phyloP scores from a whole-genome alignment of 306 rosid species.

The Dicorynia guianensis region DNA sequence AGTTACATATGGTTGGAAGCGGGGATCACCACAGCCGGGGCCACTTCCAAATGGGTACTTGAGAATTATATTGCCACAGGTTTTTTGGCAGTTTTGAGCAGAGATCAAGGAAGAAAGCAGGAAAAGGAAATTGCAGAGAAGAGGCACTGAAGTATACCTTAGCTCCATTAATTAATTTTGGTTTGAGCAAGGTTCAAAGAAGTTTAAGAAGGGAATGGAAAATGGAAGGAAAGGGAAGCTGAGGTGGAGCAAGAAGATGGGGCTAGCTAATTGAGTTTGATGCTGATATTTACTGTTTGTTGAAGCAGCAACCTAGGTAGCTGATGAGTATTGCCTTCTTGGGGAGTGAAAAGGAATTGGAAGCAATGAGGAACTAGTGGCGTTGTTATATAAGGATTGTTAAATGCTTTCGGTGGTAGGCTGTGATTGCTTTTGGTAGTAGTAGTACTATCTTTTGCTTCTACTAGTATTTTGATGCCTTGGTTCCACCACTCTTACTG shows the following conservation, averaged over 20 bases:
- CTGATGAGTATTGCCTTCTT: conserved; percentile 26
- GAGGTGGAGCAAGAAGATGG: conserved; percentile 11
- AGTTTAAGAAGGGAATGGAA: neutral
- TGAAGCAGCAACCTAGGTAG: conserved; percentile 1
- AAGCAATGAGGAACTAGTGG: conserved; percentile 10
- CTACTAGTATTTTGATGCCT: neutral
- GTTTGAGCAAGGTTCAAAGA: neutral
- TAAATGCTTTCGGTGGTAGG: conserved; percentile 32
- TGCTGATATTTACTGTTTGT: conserved; percentile 41
- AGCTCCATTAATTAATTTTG: conserved; percentile 41
- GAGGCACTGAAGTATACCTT: conserved; percentile 25
- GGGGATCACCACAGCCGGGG: conserved; percentile 75
- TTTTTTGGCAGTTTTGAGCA: conserved; percentile 71
- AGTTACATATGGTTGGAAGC: conserved; percentile 65
- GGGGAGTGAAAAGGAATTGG: conserved; percentile 33
- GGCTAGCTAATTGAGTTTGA: conserved; percentile 22
- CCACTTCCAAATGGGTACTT: conserved; percentile 77
- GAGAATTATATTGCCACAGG: conserved; percentile 64
- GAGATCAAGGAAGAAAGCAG: conserved; percentile 42
- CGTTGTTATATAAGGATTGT: neutral
- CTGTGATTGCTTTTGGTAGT: neutral
- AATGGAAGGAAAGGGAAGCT: neutral
- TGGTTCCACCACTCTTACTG: neutral
- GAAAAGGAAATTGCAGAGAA: conserved; percentile 42
- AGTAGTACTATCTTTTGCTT: neutral